Conservation (phyloP, 2,329 filamentous ascomycete genomes). For the Claviceps sp. region DNA sequence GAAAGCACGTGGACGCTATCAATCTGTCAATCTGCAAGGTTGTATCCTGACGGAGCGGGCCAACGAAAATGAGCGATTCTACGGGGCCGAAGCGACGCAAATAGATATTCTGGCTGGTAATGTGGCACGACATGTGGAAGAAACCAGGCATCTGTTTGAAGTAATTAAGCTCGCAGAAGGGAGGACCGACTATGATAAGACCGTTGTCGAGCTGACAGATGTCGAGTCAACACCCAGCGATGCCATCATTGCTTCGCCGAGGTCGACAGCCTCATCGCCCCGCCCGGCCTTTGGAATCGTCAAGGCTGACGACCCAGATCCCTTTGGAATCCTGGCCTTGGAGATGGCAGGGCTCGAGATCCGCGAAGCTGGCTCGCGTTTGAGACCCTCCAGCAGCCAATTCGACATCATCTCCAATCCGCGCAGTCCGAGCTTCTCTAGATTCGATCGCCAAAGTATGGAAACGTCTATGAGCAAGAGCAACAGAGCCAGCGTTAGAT, state of each 20-base stretch:
- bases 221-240: slow-evolving; percentile 65
- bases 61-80: slow-evolving; percentile 49
- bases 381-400: slow-evolving; percentile 60
- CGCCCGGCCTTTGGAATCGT: slow-evolving; percentile 61
- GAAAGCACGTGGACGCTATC: slow-evolving; percentile 43
- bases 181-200: slow-evolving; percentile 58
- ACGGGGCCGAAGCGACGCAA: slow-evolving; percentile 34
- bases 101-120: slow-evolving; percentile 45
- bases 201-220: slow-evolving; percentile 49
- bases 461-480: slow-evolving; percentile 48
- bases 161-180: slow-evolving; percentile 84
- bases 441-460: slow-evolving; percentile 51
- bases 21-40: slow-evolving; percentile 40
- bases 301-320: slow-evolving; percentile 70
- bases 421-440: slow-evolving; percentile 54
- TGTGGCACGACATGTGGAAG: slow-evolving; percentile 38
- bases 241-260: slow-evolving; percentile 38
- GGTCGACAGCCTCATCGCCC: slow-evolving; percentile 21
- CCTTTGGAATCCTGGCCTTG: slow-evolving; percentile 81
- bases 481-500: slow-evolving; percentile 64
- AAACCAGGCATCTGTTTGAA: slow-evolving; percentile 53
- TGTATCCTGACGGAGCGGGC: slow-evolving; percentile 42
- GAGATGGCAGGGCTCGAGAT: slow-evolving; percentile 84
- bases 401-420: slow-evolving; percentile 73
- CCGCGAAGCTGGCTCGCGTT: slow-evolving; percentile 63